Base-by-base conservation (phyloP, 345 rosid genomes). In the Kandelia obovata region DNA sequence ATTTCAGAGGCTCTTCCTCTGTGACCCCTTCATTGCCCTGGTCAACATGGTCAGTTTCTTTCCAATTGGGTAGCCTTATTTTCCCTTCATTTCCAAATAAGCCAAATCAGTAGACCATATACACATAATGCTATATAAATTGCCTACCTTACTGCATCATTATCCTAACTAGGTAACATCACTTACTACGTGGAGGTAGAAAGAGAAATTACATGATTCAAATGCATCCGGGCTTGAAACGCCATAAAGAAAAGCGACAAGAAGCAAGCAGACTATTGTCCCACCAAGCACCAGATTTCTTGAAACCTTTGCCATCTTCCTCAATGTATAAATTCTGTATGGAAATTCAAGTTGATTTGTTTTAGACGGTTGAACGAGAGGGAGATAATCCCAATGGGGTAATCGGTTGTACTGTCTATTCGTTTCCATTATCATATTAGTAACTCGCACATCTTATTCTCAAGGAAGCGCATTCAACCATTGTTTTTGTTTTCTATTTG, bases 61-160 rank as follows among this genome's bases (percentile, higher is more conserved):
- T 25, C 30, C 59, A 23, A 56, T 56, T 56, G 10, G 17, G 26
- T 25, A 56, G 16, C 16, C 59, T 25, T 56, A 56, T 10, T 56
- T 56, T 56, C 59, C 59, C 59, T 56, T 56, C 59, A 56, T 23
- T 56, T 56, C 28, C 59, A 56, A 56, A 20, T 1, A 56, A 56
- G 30, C 30, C 30, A 25, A 55, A 27, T 56, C 59, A 56, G 5
- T 15, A 56, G 30, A 25, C 16, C 49, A 43, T 3, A 56, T 21
- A 56, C 16, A 9, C 30, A 56, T 23, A 56, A 2, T 25, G 59
- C 30, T 43, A 43, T 43, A 43, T 43, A 15, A 43, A 43, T 4
- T 43, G 16, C 49, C 17, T 43, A 43, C 49, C 49, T 25, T 0
- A 56, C 28, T 15, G 25, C 3, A 25, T 56, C 17, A 2, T 56